phyloP scores from a whole-genome alignment of 805 yeast genomes.

The Yamadazyma laniorum region DNA sequence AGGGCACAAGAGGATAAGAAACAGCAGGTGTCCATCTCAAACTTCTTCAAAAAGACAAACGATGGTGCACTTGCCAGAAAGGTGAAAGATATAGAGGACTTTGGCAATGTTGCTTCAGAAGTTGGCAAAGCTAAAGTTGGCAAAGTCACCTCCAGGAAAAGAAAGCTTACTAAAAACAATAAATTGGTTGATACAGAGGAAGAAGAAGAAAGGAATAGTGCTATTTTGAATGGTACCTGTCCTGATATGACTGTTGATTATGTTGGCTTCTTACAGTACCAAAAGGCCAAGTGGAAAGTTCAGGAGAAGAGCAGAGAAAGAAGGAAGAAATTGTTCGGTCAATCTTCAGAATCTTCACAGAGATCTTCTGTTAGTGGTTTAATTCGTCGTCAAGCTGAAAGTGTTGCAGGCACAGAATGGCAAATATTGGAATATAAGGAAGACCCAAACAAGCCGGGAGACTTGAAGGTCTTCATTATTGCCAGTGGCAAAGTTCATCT shows the following conservation, averaged over 20 bases:
- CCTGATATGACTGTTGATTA: slow-evolving; percentile 71
- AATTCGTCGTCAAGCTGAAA: slow-evolving; percentile 75
- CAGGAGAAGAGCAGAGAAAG: slow-evolving; percentile 72
- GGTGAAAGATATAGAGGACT: slow-evolving; percentile 72
- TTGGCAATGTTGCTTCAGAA: slow-evolving; percentile 40
- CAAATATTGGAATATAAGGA: slow-evolving; percentile 70
- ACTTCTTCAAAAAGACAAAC: slow-evolving; percentile 52
- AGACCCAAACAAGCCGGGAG: slow-evolving; percentile 63
- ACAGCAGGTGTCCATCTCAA: slow-evolving; percentile 65
- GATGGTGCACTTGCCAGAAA: slow-evolving; percentile 30
- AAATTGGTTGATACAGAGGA: slow-evolving; percentile 26
- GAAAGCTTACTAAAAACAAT: slow-evolving; percentile 26
- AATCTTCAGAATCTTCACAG: slow-evolving; percentile 47
- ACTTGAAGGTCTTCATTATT: slow-evolving; percentile 65
- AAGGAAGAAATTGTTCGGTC: slow-evolving; percentile 78
- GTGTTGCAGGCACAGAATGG: slow-evolving; percentile 78
- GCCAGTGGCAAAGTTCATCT: slow-evolving; percentile 73
- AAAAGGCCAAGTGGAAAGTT: slow-evolving; percentile 83
- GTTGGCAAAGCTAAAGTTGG: slow-evolving; percentile 36
- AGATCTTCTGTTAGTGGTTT: slow-evolving; percentile 65
- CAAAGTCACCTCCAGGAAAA: slow-evolving; percentile 48
- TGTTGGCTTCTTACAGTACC: slow-evolving; percentile 64
- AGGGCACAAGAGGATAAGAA: slow-evolving; percentile 58
- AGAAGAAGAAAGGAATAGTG: slow-evolving; percentile 50
- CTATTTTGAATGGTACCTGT: slow-evolving; percentile 49